Conservation (phyloP, 1,284 basidiomycete species). For the Ustilago shanxiensis region DNA sequence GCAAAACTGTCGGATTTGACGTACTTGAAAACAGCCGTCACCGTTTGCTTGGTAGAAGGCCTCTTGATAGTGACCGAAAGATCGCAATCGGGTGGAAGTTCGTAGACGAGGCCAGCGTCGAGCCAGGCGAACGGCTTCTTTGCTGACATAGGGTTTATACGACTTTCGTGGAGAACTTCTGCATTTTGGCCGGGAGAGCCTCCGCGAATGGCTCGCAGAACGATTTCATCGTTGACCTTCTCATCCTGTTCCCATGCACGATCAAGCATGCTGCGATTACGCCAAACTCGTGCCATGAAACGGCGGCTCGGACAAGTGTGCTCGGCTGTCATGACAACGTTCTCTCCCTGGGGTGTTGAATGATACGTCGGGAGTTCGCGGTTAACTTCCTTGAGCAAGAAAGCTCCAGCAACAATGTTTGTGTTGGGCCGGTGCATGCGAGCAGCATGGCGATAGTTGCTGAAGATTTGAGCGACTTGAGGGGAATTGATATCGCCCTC, state of each 20-base stretch:
- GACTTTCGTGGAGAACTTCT: background rate
- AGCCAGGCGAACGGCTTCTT: constrained; percentile 10
- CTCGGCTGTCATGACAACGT: background rate
- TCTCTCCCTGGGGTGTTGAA: constrained; percentile 1
- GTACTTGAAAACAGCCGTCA: constrained; percentile 10
- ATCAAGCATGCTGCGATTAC: background rate
- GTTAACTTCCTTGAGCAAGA: constrained; percentile 16
- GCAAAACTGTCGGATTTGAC: background rate
- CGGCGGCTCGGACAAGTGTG: constrained; percentile 2
- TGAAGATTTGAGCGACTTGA: constrained; percentile 7
- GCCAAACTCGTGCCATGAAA: constrained; percentile 20
- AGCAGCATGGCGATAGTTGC: constrained; percentile 10
- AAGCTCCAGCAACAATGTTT: constrained; percentile 5
- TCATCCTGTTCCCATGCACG: background rate
- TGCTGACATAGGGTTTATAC: background rate
- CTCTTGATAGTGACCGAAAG: constrained; percentile 10
- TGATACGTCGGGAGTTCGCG: background rate
- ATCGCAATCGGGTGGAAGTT: constrained; percentile 9
- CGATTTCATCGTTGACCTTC: background rate
- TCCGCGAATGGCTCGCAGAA: background rate
- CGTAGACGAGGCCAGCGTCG: constrained; percentile 11
- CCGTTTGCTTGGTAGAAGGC: constrained; percentile 1
- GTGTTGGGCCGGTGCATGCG: background rate
- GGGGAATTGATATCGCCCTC: constrained; percentile 8
- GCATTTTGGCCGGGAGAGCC: background rate